Evolutionary conservation across 371 early-diverging fungal species (phyloP), one percentile per base, ranked within the genome.

Genomic region (Mortierella sp.): DNA sequence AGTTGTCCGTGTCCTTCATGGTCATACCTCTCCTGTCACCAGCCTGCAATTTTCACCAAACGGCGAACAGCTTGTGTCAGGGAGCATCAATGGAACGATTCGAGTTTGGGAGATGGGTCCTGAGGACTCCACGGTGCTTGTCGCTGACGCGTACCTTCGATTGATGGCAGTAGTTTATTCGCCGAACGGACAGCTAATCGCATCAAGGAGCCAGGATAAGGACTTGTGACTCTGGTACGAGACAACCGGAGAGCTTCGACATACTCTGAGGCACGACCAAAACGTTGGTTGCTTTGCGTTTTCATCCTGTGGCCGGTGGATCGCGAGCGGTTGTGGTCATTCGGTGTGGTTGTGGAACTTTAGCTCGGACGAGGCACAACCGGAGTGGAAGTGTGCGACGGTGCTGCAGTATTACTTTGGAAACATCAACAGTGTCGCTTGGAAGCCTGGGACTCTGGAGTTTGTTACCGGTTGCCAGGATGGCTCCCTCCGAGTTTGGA

Each of bases 301-400:
- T 70, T 76, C 70, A 6, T 61, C 61, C 2, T 47, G 11, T 6
- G 70, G 66, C n/a, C n/a, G 29, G 1, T 50, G 55, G 66, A 45
- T 76, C 34, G 70, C 66, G 19, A 44, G 70, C 1, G 48, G 6
- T 41, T 4, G 24, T 3, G 68, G 63, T 50, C 47, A 26, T 1
- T 70, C 65, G 0, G 65, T 68, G 31, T 64, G 74, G 10, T 52
- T 74, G 3, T 74, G 74, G 70, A 43, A 45, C 22, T 16, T 47
- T 16, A 0, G 0, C 47, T 14, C 4, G 19, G 7, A 14, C 4
- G 47, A 22, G 0, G 4, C 22, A 7, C 1, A 1, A 7, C 47
- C 14, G 47, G 19, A 47, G 47, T 19, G 47, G 47, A 22, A 16
- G 19, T 22, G 6, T 47, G 22, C 7, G 4, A 16, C 4, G 22